Base-by-base conservation (phyloP, 495 filamentous ascomycete genomes). In the Geoglossum glabrum region DNA sequence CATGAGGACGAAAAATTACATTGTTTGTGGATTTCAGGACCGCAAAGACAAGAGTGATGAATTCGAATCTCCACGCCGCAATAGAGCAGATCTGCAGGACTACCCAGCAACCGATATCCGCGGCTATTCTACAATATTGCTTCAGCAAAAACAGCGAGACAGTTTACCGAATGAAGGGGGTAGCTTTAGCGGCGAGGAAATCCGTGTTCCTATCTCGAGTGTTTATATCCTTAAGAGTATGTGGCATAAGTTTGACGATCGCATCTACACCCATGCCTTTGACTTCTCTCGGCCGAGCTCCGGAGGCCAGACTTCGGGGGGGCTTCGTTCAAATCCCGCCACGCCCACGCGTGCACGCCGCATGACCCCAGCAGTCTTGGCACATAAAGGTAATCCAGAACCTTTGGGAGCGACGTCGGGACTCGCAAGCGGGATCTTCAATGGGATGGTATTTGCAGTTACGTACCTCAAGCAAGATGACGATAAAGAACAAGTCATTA, bases 391-490 rank as follows among this genome's bases (percentile, higher is more conserved):
- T 52, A 26, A 62, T 63, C 25, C 50, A 15, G 36, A 40, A 2
- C 17, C 36, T 15, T 15, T 40, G 11, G 36, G 36, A 40, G 36
- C 36, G 13, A 40, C 62, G 5, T 28, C 62, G 19, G 40, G 11
- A 19, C 19, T 15, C 46, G 30, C 17, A 17, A 46, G 50, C 8
- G 59, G 60, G 7, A 11, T 90, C 0, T 90, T 94, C 64, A 68
- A 76, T 25, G 78, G 81, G 28, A 90, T 90, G 85, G 82, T 80
- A 0, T 90, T 94, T 68, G 85, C 86, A 0, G 78, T 90, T 13
- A 85, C 85, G 13, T 85, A 82, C 59, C 75, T 78, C 55, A 74
- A 75, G 21, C 66, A 75, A n/a, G 73, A 77, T 23, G 76, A 75
- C 55, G 65, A 67, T 28, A 77, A 76, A 54, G 74, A 76, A 25